Base-by-base conservation (phyloP, 495 filamentous ascomycete genomes). In the Mytilinidion resinicola region DNA sequence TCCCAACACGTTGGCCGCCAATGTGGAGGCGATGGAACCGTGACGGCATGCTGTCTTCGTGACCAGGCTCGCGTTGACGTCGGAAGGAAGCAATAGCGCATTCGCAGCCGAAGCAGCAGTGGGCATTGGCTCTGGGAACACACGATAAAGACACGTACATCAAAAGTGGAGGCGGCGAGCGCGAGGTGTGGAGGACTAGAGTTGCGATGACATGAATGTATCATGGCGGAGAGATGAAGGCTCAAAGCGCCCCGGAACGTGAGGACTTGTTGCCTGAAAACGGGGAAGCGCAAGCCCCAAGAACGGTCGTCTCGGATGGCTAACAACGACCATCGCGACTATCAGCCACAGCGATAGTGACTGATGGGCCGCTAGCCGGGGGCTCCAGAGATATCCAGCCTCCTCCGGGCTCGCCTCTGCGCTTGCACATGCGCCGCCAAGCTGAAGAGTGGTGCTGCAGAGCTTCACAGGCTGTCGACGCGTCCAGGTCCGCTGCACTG, bases 101-200 rank as follows among this genome's bases (percentile, higher is more conserved):
- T 44, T 57, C 62, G 53, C 57, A 17, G 48, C 35, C 57, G 53
- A 52, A 57, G 38, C 39, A 15, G 35, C 33, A 50, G 33, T 52
- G 55, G 46, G 60, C 38, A 63, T 60, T 63, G 64, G 60, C 50
- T 53, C 47, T 21, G 30, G 43, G 17, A 49, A 41, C 48, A 49
- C 44, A 59, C 39, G 59, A 59, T 62, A 55, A 61, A 61, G 58
- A 59, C 57, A 64, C 60, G 55, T 64, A 55, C 49, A 55, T 56
- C 61, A 59, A 67, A 60, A 58, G 61, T 67, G 61, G 65, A 64
- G 61, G 57, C 61, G 34, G 19, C 41, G 41, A 39, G 43, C 51
- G 51, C 56, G 52, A 64, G 64, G 61, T 67, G 65, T 67, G 65
- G 65, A 67, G 65, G 58, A 51, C 61, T 67, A 67, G 61, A 35